Base-by-base conservation (phyloP, 108 stramenopile species). In the Stephanodiscus triporus region DNA sequence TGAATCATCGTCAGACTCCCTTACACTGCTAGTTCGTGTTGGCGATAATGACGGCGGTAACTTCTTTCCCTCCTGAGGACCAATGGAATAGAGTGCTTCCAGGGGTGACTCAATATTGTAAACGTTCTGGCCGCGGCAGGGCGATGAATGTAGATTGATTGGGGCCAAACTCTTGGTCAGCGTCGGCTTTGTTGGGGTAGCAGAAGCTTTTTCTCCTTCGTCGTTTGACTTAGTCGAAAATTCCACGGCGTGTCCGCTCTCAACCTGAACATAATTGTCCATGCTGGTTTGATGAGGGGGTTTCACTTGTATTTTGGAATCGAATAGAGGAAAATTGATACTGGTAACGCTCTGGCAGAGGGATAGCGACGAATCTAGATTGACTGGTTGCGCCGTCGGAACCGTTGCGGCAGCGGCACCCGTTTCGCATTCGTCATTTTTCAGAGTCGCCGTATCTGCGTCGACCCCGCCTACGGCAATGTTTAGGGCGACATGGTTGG, bases 81-180 rank as follows among this genome's bases (percentile, higher is more conserved):
- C 56, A 9, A 37, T 42, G 22, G 74, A 55, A 26, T 75, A 75
- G 24, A 75, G 27, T n/a, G 74, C 57, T 49, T 75, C 74, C n/a
- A 75, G 40, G 7, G 74, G 74, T 22, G 74, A 75, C 9, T 45
- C 50, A 23, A 75, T 49, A 38, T 66, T 64, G 14, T 61, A 40
- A 40, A 61, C 37, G 30, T 16, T 34, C 27, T 57, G 56, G 56
- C 30, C 56, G 30, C 29, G 30, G 14, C 0, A 27, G 6, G 56
- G 56, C 17, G 56, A 57, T 9, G 56, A 57, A 29, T 57, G 29
- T 29, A 45, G 16, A 16, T 45, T 45, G 13, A 45, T 45, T 45
- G 43, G 43, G 43, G 43, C 16, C 43, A 45, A 45, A 45, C 3
- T 17, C 43, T 45, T 45, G 43, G 43, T 14, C 43, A 16, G 16